These are phyloP conservation scores for Phytopythium kandeliae DNA, from an alignment of 352 stramenopile genomes.

Conservation along the genomic window DNA sequence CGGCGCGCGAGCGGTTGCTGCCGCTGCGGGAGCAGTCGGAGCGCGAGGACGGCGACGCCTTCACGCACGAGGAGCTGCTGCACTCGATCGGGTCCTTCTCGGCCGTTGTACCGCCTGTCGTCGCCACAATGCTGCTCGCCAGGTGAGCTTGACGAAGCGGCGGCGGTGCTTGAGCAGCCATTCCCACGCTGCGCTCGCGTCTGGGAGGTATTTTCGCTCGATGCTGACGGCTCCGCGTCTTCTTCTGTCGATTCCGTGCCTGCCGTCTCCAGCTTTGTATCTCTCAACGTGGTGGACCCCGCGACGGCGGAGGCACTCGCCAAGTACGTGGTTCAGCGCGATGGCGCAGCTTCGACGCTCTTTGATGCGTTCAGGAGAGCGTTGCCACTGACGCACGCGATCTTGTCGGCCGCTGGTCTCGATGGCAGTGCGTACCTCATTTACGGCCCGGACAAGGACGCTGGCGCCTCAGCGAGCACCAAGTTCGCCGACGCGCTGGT, in stretches of 20 bases:
- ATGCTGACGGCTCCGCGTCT: background rate
- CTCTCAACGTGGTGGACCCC: conserved; percentile 71
- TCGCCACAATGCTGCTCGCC: conserved; percentile 74
- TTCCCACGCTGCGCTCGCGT: too few relatives aligned
- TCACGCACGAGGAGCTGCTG: conserved; percentile 78
- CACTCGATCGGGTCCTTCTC: conserved; percentile 85
- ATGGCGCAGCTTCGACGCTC: background rate
- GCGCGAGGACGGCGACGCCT: conserved; percentile 29
- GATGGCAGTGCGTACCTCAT: conserved; percentile 70
- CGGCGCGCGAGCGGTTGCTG: conserved; percentile 47
- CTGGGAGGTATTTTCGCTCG: too few relatives aligned
- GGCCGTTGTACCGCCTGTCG: conserved; percentile 74
- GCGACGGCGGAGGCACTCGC: conserved; percentile 64
- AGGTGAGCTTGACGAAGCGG: conserved; percentile 28
- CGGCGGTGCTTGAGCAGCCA: too few relatives aligned
- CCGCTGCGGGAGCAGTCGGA: conserved; percentile 12
- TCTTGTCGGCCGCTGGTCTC: background rate
- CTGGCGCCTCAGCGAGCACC: conserved; percentile 45
- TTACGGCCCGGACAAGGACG: conserved; percentile 56
- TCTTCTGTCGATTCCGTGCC: background rate
- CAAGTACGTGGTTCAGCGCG: conserved; percentile 33
- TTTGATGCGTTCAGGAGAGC: background rate
- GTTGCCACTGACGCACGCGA: background rate
- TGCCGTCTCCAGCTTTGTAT: conserved; percentile 50
- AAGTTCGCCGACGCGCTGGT: conserved; percentile 74